Base-by-base conservation (phyloP, 768 basidiomycete genomes). In the Kwoniella bestiolae region DNA sequence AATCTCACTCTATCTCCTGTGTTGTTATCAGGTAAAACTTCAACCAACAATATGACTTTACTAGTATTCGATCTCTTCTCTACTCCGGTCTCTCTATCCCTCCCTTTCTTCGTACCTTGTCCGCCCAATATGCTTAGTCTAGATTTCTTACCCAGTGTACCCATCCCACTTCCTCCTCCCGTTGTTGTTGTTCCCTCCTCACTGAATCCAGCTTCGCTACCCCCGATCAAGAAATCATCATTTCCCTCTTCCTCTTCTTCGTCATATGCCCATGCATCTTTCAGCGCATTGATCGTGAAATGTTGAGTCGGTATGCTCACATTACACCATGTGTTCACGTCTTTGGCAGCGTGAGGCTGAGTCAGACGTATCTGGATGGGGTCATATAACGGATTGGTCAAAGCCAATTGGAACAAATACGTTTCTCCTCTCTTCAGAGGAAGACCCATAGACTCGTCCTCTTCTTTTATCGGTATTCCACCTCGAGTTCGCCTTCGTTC, bases 181-280 rank as follows among this genome's bases (percentile, higher is more conserved):
- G 23, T 62, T 5, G 18, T n/a, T 28, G 81, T 77, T 76, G 81
- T 77, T 77, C 83, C 49, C 83, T 80, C 71, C 82, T 83, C 44
- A 82, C 44, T 84, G 80, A 28, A 83, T 85, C 71, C 85, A 86
- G 75, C 83, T 82, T 44, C 82, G 77, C 67, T 84, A 71, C 66
- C 38, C 77, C 66, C 32, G 50, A 52, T 45, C 21, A 56, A 12
- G 25, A 34, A 49, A 12, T 84, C 83, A 47, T 85, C 85, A 50
- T 83, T 82, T 9, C 82, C 83, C 34, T 92, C 86, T 9, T 82
- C 83, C 34, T 92, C 93, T 63, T 95, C 93, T 64, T 94, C 94
- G 59, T 96, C 95, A 67, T 94, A 96, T 80, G 98, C 94, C 95
- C 95, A 98, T 34, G 92, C 92, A 78, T 98, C 96, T 18, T 92